Evolutionary conservation across 805 yeast genomes (phyloP), one percentile per base, ranked within the genome.

Genomic region (Cyberlindnera petersonii): DNA sequence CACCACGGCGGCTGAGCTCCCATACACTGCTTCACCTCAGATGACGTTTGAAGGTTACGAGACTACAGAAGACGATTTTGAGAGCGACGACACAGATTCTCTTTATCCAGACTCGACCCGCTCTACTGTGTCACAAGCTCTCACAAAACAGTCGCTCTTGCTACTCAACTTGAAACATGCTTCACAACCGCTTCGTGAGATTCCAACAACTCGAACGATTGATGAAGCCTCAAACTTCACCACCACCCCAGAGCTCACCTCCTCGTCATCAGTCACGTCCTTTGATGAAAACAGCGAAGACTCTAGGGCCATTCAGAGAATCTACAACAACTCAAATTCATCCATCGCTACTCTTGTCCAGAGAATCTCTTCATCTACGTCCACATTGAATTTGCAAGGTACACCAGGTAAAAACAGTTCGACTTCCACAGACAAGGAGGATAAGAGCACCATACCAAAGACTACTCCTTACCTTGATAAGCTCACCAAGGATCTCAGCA

Each of bases 321-420:
- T 45, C 5, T 46, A 40, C 37, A 40, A 32, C 35, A 40, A 40
- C 42, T 49, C 57, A 3, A 49, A 44, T 42, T 46, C 56, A 3
- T 54, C 58, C 2, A 39, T 48, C 23, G 53, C 57, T 9, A 54
- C 58, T 3, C 35, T 54, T 24, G 56, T 54, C 2, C 53, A 49
- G 33, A 42, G 46, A 28, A 22, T 48, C n/a, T 32, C 50, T 11
- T 50, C 56, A 14, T 50, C 55, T 9, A 52, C 48, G 2, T 43
- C 57, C 2, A 53, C 57, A 3, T 32, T 52, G 37, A 48, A 44
- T 34, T 18, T 52, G 5, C 33, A 37, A 14, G 24, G 16, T 17
- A 24, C 8, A 9, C 23, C 14, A 18, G 16, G 8, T 18, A 29
- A 23, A 13, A 29, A 32, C 13, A 6, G 4, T 4, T 7, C 36